Conservation (phyloP, 768 basidiomycete genomes). For the Clitopilus hobsonii region DNA sequence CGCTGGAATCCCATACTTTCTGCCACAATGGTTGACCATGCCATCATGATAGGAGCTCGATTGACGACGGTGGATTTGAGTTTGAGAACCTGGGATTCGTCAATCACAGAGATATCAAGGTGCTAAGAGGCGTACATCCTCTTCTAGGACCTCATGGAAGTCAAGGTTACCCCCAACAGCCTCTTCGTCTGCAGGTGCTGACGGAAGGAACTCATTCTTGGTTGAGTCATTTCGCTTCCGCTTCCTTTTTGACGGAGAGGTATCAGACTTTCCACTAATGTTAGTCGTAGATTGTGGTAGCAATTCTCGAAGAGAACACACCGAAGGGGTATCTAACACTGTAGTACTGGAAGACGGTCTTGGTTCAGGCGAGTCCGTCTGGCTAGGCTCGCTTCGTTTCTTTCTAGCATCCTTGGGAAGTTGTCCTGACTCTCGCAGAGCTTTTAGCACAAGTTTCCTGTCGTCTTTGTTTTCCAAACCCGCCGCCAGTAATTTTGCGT, state of each 20-base stretch:
- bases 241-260: slow-evolving; percentile 30
- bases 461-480: slow-evolving; percentile 65
- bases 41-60: slow-evolving; percentile 92
- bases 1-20: slow-evolving; percentile 82
- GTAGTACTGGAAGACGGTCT: slow-evolving; percentile 16
- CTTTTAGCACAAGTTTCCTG: slow-evolving; percentile 52
- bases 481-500: slow-evolving; percentile 49
- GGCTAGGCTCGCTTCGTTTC: slow-evolving; percentile 9
- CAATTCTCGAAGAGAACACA: slow-evolving; percentile 2
- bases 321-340: neutral
- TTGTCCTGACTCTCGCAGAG: slow-evolving; percentile 65
- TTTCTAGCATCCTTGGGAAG: slow-evolving; percentile 22
- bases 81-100: slow-evolving; percentile 44
- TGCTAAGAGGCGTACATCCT: slow-evolving; percentile 43
- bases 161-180: slow-evolving; percentile 51
- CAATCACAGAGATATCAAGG: neutral
- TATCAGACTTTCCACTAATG: slow-evolving; percentile 27
- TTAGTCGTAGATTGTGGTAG: slow-evolving; percentile 21
- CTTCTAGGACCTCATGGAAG: slow-evolving; percentile 71
- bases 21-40: slow-evolving; percentile 86
- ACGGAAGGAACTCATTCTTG: slow-evolving; percentile 57
- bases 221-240: slow-evolving; percentile 43
- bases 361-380: slow-evolving; percentile 8
- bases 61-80: slow-evolving; percentile 69
- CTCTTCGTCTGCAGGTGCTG: slow-evolving; percentile 44